Percentiles rank a stretch among this genome's conserved stretches.
phyloP scores from a whole-genome alignment of 2,329 filamentous ascomycete genomes.

The Westerdykella aurantiaca region DNA sequence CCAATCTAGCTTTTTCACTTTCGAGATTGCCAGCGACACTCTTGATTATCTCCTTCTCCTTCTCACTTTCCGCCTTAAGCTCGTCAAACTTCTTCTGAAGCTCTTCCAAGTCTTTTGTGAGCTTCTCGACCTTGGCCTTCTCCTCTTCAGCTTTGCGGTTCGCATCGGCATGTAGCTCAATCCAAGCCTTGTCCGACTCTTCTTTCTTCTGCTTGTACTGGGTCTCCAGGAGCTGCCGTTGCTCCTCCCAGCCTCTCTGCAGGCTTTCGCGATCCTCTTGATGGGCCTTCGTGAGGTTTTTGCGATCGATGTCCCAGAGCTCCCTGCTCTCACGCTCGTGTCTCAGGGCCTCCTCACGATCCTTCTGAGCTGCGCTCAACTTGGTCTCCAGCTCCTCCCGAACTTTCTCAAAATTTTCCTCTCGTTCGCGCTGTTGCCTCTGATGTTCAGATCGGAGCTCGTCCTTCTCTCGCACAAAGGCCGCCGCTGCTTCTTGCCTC shows the following conservation, averaged over 20 bases:
- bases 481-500: slow-evolving; percentile 40
- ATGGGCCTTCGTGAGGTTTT: slow-evolving; percentile 35
- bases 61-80: slow-evolving; percentile 30
- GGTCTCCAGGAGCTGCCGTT: slow-evolving; percentile 40
- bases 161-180: slow-evolving; percentile 35
- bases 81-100: slow-evolving; percentile 27
- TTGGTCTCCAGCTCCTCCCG: slow-evolving; percentile 42
- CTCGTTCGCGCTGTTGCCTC: slow-evolving; percentile 34
- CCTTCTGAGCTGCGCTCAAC: slow-evolving; percentile 35
- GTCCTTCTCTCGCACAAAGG: slow-evolving; percentile 30
- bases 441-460: slow-evolving; percentile 29
- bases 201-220: slow-evolving; percentile 37
- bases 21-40: slow-evolving; percentile 38
- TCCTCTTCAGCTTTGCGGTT: slow-evolving; percentile 32
- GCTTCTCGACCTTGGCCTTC: slow-evolving; percentile 22
- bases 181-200: slow-evolving; percentile 43
- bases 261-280: slow-evolving; percentile 48
- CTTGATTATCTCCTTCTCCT: slow-evolving; percentile 35
- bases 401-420: slow-evolving; percentile 39
- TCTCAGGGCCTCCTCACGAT: slow-evolving; percentile 43
- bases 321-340: slow-evolving; percentile 43
- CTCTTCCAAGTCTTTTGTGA: slow-evolving; percentile 33
- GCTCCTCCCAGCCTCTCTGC: slow-evolving; percentile 48
- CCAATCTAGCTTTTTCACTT: slow-evolving; percentile 38
- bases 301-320: slow-evolving; percentile 43